Percentiles rank a stretch among this genome's conserved stretches.
Evolutionary conservation across 202 grass and related monocot species (phyloP).

Genomic region (Elaeis oleifera): DNA sequence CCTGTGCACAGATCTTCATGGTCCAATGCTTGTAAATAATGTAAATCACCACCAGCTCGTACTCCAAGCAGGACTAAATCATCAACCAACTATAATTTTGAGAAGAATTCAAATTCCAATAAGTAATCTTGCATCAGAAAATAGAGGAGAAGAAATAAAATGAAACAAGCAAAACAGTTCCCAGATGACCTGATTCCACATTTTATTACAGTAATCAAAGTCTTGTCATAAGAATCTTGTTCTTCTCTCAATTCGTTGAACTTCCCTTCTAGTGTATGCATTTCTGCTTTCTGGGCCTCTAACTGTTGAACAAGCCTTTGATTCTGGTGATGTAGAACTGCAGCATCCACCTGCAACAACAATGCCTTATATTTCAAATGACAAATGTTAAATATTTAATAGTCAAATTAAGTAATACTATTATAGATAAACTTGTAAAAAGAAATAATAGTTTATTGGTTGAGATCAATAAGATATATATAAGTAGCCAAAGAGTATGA

Average conservation of each 20-base stretch:
- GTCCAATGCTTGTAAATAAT: conserved; percentile 52
- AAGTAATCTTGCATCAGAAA: conserved; percentile 14
- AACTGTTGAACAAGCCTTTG: conserved; percentile 87
- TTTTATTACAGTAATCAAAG: conserved; percentile 74
- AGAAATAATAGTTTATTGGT: too few relatives aligned
- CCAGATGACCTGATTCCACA: conserved; percentile 83
- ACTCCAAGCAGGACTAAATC: conserved; percentile 79
- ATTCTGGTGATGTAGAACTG: conserved; percentile 86
- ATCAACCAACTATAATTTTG: conserved; percentile 69
- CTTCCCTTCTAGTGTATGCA: conserved; percentile 54
- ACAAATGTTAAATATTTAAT: background rate
- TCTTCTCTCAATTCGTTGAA: conserved; percentile 67
- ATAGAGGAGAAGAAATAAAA: background rate
- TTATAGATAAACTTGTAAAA: too few relatives aligned
- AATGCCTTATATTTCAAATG: background rate
- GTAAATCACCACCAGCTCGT: conserved; percentile 42
- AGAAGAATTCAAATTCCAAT: conserved; percentile 12
- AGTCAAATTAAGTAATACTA: too few relatives aligned
- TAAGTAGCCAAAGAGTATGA: too few relatives aligned
- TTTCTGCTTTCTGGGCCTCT: conserved; percentile 80
- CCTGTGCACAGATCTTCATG: conserved; percentile 63
- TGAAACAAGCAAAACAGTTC: conserved; percentile 6
- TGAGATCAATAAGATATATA: too few relatives aligned
- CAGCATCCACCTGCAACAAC: conserved; percentile 57
- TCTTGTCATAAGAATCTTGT: conserved; percentile 71